Evolutionary conservation across 345 rosid species (phyloP), one percentile per base, ranked within the genome.

Genomic region (Arabis hirsuta): DNA sequence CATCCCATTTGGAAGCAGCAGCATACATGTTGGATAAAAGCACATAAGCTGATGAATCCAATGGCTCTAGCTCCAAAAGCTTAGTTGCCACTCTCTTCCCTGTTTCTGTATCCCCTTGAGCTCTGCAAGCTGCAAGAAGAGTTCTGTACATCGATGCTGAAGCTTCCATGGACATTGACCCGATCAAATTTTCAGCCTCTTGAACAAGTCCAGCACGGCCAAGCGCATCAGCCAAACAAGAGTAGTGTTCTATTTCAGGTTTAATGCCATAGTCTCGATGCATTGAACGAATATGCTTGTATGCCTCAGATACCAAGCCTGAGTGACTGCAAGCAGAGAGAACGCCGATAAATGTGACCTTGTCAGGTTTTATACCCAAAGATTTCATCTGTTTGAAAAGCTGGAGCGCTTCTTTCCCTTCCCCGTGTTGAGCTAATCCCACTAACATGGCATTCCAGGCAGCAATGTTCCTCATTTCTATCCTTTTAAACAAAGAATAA

Each of bases 181-280:
- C 42, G 31, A 87, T 83, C 50, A 87, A 43, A 31, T 78, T 64
- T 48, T 82, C 84, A 56, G 92, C 92, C 68, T 87, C 80, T 69
- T 73, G 16, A 71, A 83, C 76, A 66, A 38, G 77, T 50, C 88
- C 90, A 51, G 85, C 82, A 47, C 88, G 85, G 32, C 92, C 85
- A 48, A 85, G 85, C 26, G 86, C 85, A 80, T 87, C 87, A 44
- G 85, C 88, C 13, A 87, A 79, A 70, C 86, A 85, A 62, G 85
- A 73, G 57, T 82, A 87, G 76, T 85, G 88, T 75, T 84, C 87
- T 16, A 85, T 76, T 63, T 82, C 85, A 55, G 90, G 90, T 52
- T 78, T 76, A 22, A 87, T 81, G 57, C 85, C 83, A 57, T 84
- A 82, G 47, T 81, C 67, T 67, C 12, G 65, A 5, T 45, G 69